Conservation (phyloP, 192 early-diverging fungal species). For the Gonapodya prolifera region DNA sequence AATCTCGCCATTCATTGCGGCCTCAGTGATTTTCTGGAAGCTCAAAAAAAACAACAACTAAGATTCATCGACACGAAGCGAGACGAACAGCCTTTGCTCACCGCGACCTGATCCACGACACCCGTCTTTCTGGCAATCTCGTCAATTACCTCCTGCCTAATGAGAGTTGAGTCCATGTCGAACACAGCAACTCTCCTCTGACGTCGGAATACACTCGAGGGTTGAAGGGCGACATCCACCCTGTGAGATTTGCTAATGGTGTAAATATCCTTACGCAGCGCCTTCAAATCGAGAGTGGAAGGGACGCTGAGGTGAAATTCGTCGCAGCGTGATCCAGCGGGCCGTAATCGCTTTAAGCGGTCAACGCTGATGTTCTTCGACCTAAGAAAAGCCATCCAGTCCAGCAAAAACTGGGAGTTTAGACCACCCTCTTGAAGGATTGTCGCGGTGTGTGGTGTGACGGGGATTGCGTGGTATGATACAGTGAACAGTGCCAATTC, state of each 20-base stretch:
- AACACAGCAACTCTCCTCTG: slow-evolving; percentile 93
- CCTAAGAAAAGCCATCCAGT: slow-evolving; percentile 67
- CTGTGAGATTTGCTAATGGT: slow-evolving; percentile 53
- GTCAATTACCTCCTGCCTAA: slow-evolving; percentile 98
- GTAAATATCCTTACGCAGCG: slow-evolving; percentile 56
- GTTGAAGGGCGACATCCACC: slow-evolving; percentile 78
- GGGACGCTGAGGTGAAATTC: slow-evolving; percentile 81
- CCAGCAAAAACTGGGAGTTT: slow-evolving; percentile 58
- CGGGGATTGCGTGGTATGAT: background rate
- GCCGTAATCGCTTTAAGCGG: slow-evolving; percentile 70
- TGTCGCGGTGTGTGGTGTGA: slow-evolving; percentile 50
- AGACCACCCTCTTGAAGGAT: slow-evolving; percentile 74
- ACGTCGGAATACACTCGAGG: slow-evolving; percentile 71
- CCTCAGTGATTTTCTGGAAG: slow-evolving; percentile 75
- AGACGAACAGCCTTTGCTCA: slow-evolving; percentile 20
- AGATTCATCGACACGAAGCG: background rate
- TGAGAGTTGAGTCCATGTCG: slow-evolving; percentile 99
- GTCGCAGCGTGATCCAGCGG: slow-evolving; percentile 47
- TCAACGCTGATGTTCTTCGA: slow-evolving; percentile 71
- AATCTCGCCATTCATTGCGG: slow-evolving; percentile 95
- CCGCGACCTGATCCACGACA: slow-evolving; percentile 81
- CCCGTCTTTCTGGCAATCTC: slow-evolving; percentile 89
- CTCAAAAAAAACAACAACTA: background rate
- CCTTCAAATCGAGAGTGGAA: slow-evolving; percentile 41
- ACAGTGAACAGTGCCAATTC: background rate